Percentiles rank a stretch among this genome's conserved stretches.
phyloP scores from a whole-genome alignment of 1,139 yeast species.

The Candida sanyaensis region DNA sequence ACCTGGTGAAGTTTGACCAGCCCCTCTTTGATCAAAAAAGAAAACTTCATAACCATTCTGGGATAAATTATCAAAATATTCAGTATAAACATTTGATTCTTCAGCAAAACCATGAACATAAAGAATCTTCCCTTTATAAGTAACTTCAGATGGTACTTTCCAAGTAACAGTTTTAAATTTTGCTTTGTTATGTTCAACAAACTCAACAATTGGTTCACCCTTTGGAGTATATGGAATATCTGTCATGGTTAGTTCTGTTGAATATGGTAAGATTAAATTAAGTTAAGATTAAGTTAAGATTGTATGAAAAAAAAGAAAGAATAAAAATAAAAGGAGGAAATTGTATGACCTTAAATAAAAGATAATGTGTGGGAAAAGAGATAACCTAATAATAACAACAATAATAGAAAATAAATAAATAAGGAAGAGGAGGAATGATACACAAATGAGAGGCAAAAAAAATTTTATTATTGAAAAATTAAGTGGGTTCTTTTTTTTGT shows the following conservation, averaged over 20 bases:
- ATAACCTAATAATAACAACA: no score
- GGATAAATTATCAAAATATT: constrained; percentile 60
- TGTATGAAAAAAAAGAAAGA: no score
- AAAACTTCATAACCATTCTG: constrained; percentile 70
- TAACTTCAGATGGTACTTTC: constrained; percentile 36
- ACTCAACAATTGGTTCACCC: constrained; percentile 30
- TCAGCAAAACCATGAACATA: constrained; percentile 87
- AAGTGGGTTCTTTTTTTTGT: no score
- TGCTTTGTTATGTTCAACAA: constrained; percentile 36
- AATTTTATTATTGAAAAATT: no score
- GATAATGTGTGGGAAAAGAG: no score
- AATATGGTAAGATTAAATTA: no score
- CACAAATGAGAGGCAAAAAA: no score
- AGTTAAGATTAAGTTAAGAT: no score
- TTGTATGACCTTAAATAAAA: no score
- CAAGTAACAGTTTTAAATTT: constrained; percentile 43
- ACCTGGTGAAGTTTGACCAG: constrained; percentile 72
- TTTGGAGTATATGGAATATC: constrained; percentile 37
- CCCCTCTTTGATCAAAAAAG: constrained; percentile 86
- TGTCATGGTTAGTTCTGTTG: background rate
- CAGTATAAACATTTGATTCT: constrained; percentile 52
- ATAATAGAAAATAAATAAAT: no score
- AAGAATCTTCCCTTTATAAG: constrained; percentile 56
- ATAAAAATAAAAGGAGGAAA: no score
- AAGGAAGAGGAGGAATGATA: no score